Base-by-base conservation (phyloP, 2,329 filamentous ascomycete genomes). In the Zalaria obscura region DNA sequence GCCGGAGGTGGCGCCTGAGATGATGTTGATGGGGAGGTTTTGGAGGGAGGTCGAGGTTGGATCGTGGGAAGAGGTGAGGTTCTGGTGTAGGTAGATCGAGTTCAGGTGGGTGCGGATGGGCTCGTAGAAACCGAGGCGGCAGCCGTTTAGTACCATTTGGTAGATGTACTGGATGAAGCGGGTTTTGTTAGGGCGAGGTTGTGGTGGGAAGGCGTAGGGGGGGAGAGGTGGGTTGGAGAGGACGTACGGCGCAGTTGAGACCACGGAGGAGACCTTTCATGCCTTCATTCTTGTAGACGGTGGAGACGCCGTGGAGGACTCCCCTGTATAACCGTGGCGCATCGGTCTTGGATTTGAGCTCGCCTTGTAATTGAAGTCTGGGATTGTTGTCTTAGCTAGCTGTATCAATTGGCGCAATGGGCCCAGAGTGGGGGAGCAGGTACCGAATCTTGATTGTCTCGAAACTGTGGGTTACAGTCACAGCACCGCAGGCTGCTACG, bases 381-480 rank as follows among this genome's bases (percentile, higher is more conserved):
- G 45, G 18, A 18, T 18, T 18, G 18, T 18, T 18, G 18, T 18
- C 18, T 18, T 18, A 18, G 18, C 18, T 18, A 18, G 18, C 18
- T 18, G 18, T 18, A 18, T 18, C 18, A 18, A 18, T 18, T 18
- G 18, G 18, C 18, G 18, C 32, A 11, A 10, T 26, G 25, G 33
- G 39, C 35, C 48, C 58, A 47, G 29, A 32, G 29, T 7, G 29
- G n/a, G n/a, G 18, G 18, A 18, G 18, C 2, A 18, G 18, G 58
- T 70, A 88, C 82, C 88, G 83, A 59, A 96, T 96, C 75, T 98
- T 98, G 61, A 98, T 87, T 8, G 89, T 96, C 67, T 98, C 91
- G 67, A 96, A 96, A 43, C 88, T 88, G 65, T 98, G 91, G 39
- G 91, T 96, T 50, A 93, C 88, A 34, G 89, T 96, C 44, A 98